A percentile compares a stretch with the other conserved stretches of the same genome.
These are phyloP conservation scores for Globisporangium cystogenes DNA, from an alignment of 352 stramenopile genomes.

Conservation along the genomic window DNA sequence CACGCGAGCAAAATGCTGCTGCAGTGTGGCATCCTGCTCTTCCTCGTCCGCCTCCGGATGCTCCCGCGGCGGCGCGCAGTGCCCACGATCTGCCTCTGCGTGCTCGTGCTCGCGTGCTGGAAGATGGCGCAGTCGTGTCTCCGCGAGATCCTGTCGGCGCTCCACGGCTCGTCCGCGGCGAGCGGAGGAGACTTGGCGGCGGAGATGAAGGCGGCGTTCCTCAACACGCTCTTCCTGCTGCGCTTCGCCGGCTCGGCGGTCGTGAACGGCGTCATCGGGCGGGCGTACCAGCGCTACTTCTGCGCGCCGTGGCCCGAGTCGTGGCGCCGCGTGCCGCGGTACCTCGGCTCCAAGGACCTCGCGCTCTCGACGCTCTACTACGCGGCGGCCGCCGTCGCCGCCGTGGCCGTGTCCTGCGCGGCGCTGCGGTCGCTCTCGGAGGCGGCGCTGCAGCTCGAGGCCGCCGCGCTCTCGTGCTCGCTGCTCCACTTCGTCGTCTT, in stretches of 20 bases:
- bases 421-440: constrained; percentile 46
- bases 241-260: constrained; percentile 21
- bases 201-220: constrained; percentile 26
- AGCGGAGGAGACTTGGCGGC: background rate
- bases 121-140: constrained; percentile 46
- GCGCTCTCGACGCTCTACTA: constrained; percentile 56
- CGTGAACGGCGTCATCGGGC: constrained; percentile 31
- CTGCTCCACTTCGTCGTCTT: constrained; percentile 45
- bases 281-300: constrained; percentile 50
- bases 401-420: constrained; percentile 27
- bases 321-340: constrained; percentile 47
- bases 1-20: constrained; percentile 37
- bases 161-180: background rate
- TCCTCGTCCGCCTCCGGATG: constrained; percentile 26
- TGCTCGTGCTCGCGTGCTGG: constrained; percentile 36
- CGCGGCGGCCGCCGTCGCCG: constrained; percentile 22
- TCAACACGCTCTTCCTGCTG: constrained; percentile 44
- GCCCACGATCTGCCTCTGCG: constrained; percentile 34
- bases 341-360: constrained; percentile 60
- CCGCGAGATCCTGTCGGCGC: constrained; percentile 18
- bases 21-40: constrained; percentile 43
- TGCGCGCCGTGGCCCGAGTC: constrained; percentile 31
- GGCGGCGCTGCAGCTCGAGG: constrained; percentile 40
- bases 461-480: constrained; percentile 26
- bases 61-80: constrained; percentile 28